Conservation (phyloP, 139 green algal species). For the Closterium sp. region DNA sequence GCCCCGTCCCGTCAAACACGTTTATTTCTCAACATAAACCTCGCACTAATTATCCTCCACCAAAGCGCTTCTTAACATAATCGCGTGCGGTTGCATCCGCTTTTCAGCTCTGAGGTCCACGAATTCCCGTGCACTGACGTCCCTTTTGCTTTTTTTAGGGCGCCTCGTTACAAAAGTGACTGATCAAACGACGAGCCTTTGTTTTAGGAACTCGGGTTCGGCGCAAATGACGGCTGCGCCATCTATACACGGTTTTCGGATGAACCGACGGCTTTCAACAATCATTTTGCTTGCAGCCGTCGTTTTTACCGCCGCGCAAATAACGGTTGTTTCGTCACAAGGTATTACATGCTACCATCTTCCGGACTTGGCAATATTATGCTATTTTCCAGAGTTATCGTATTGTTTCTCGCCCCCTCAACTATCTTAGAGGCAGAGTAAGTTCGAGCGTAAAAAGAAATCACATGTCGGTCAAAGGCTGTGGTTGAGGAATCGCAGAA, state of each 20-base stretch:
- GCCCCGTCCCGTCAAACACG: background rate
- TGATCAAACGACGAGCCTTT: too few relatives aligned
- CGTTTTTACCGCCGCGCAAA: background rate
- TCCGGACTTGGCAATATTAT: too few relatives aligned
- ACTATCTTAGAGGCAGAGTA: background rate
- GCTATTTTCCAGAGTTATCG: too few relatives aligned
- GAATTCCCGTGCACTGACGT: background rate
- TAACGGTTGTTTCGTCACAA: background rate
- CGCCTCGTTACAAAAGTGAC: too few relatives aligned
- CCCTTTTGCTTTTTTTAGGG: background rate
- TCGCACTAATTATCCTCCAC: too few relatives aligned
- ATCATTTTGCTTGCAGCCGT: background rate
- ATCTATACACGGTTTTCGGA: background rate
- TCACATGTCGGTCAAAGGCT: too few relatives aligned
- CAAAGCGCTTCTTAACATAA: background rate
- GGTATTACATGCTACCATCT: background rate
- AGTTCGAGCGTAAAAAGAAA: background rate
- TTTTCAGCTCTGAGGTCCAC: background rate
- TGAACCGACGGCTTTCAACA: background rate
- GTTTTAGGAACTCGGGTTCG: background rate
- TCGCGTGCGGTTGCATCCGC: background rate
- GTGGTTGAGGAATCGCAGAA: too few relatives aligned
- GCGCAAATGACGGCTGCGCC: background rate
- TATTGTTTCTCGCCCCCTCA: background rate
- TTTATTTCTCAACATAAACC: background rate